A percentile compares a stretch with the other conserved stretches of the same genome.
Evolutionary conservation across 2,329 filamentous ascomycete genomes (phyloP).

Genomic region (Talaromyces sp.): DNA sequence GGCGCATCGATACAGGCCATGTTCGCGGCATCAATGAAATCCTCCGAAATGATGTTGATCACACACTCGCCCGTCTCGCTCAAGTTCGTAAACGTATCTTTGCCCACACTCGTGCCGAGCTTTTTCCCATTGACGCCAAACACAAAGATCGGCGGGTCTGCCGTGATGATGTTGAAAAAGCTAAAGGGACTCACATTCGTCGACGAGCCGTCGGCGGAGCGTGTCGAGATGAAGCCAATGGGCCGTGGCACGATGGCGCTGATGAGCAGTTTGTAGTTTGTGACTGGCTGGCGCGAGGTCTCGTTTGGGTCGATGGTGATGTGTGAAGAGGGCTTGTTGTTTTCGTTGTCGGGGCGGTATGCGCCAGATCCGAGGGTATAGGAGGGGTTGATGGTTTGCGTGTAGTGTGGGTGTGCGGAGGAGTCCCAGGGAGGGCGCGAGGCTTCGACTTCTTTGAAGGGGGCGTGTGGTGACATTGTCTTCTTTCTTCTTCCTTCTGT

Average conservation of each 20-base stretch:
- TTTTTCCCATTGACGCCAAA: constrained; percentile 49
- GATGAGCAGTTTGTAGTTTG: constrained; percentile 87
- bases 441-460: constrained; percentile 25
- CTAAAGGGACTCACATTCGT: constrained; percentile 77
- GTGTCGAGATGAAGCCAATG: constrained; percentile 56
- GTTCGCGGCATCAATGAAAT: constrained; percentile 79
- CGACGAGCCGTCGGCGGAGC: constrained; percentile 52
- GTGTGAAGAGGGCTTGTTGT: constrained; percentile 49
- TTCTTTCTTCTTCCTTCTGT: not conserved
- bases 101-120: constrained; percentile 50
- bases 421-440: constrained; percentile 27
- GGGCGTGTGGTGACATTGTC: not conserved
- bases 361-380: constrained; percentile 30
- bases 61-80: constrained; percentile 64
- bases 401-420: constrained; percentile 18
- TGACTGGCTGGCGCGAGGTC: constrained; percentile 55
- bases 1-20: constrained; percentile 68
- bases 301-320: constrained; percentile 71
- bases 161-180: constrained; percentile 72
- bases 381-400: constrained; percentile 25
- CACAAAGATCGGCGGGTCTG: constrained; percentile 76
- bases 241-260: constrained; percentile 71
- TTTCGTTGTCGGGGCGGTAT: constrained; percentile 22
- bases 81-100: constrained; percentile 71
- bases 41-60: constrained; percentile 80